Conservation (phyloP, 306 rosid species). For the Casuarina cunninghamiana region DNA sequence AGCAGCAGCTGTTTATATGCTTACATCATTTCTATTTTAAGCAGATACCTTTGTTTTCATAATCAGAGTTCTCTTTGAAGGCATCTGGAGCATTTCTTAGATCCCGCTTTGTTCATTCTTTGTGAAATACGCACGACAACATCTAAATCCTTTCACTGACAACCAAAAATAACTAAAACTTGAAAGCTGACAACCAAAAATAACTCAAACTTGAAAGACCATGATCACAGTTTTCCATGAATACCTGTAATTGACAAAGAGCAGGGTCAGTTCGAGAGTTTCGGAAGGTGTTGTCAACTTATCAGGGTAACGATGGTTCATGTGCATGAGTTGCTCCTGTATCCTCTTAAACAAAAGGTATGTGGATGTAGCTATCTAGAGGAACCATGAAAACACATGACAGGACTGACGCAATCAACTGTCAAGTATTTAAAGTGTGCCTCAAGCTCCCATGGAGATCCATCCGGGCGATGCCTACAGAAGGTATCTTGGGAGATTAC, state of each 20-base stretch:
- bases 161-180: neutral
- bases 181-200: neutral
- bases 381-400: too few species aligned
- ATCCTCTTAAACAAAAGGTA: too few species aligned
- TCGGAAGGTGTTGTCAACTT: neutral
- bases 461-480: too few species aligned
- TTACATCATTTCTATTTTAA: neutral
- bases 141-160: neutral
- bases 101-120: neutral
- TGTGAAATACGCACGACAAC: too few species aligned
- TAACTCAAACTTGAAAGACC: neutral
- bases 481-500: too few species aligned
- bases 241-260: neutral
- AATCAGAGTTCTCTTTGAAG: neutral
- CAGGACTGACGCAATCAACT: too few species aligned
- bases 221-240: neutral
- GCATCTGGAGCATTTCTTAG: slow-evolving; percentile 4
- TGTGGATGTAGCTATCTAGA: too few species aligned
- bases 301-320: neutral
- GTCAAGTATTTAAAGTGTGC: too few species aligned
- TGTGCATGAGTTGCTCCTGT: too few species aligned
- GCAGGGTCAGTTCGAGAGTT: neutral
- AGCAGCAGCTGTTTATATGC: neutral
- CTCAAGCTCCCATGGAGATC: too few species aligned
- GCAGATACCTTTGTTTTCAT: neutral